Conservation (phyloP, 345 rosid species). For the Microthlaspi erraticum region DNA sequence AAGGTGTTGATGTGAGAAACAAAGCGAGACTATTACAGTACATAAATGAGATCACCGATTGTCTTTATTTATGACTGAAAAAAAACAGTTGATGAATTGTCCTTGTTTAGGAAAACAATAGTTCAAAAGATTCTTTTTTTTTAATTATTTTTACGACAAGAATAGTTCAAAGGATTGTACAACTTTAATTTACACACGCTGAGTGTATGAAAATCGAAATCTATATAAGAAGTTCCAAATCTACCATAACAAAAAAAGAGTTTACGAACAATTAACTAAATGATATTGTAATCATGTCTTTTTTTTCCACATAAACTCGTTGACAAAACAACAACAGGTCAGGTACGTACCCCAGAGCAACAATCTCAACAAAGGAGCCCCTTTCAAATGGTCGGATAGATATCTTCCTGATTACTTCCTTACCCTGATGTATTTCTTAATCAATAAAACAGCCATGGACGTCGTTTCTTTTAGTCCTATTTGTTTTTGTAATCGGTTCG, state of each 20-base stretch:
- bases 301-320: no score
- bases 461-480: not conserved
- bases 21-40: conserved; percentile 5
- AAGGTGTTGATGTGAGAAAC: not conserved
- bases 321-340: no score
- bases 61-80: not conserved
- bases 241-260: no score
- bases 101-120: conserved; percentile 27
- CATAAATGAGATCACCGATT: not conserved
- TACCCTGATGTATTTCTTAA: not conserved
- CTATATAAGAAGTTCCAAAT: not conserved
- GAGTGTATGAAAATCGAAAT: not conserved
- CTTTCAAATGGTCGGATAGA: no score
- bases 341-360: no score
- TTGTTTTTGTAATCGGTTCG: not conserved
- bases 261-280: no score
- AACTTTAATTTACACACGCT: not conserved
- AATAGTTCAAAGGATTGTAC: conserved; percentile 8
- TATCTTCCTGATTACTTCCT: not conserved
- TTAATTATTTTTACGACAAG: not conserved
- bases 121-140: not conserved
- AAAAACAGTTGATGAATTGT: conserved; percentile 18
- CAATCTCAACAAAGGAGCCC: no score
- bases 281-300: not conserved
- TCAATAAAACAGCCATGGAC: not conserved